These are phyloP conservation scores for Aspergillus coremiiformis DNA, from an alignment of 495 filamentous ascomycete species.

Conservation along the genomic window DNA sequence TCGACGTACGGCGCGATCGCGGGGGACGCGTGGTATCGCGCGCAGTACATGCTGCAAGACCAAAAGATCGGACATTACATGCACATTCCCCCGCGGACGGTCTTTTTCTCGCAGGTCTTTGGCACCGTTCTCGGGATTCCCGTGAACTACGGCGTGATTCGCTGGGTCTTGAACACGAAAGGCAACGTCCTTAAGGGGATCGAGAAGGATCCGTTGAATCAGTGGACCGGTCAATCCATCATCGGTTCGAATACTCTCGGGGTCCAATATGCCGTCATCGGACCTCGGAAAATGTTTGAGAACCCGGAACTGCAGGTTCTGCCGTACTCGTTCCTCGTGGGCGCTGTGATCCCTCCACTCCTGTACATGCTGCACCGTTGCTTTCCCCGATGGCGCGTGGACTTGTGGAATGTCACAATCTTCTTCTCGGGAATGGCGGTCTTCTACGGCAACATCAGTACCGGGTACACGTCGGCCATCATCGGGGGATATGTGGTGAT, in stretches of 20 bases:
- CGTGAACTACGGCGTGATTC: conserved; percentile 39
- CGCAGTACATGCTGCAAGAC: conserved; percentile 44
- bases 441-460: conserved; percentile 39
- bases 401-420: conserved; percentile 51
- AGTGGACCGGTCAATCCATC: conserved; percentile 49
- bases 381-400: conserved; percentile 44
- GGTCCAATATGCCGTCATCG: conserved; percentile 50
- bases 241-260: conserved; percentile 40
- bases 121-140: conserved; percentile 38
- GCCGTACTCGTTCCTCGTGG: conserved; percentile 51
- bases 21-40: conserved; percentile 45
- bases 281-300: conserved; percentile 45
- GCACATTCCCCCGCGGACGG: conserved; percentile 36
- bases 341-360: conserved; percentile 40
- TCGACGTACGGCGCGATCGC: conserved; percentile 47
- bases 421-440: conserved; percentile 35
- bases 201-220: conserved; percentile 44
- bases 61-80: conserved; percentile 45
- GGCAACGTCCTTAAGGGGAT: conserved; percentile 45
- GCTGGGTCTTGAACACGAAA: conserved; percentile 43
- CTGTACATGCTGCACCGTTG: conserved; percentile 41
- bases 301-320: conserved; percentile 41
- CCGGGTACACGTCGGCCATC: conserved; percentile 48
- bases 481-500: conserved; percentile 51
- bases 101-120: conserved; percentile 39